phyloP scores from a whole-genome alignment of 768 basidiomycete species.

The Hypholoma fasciculare region DNA sequence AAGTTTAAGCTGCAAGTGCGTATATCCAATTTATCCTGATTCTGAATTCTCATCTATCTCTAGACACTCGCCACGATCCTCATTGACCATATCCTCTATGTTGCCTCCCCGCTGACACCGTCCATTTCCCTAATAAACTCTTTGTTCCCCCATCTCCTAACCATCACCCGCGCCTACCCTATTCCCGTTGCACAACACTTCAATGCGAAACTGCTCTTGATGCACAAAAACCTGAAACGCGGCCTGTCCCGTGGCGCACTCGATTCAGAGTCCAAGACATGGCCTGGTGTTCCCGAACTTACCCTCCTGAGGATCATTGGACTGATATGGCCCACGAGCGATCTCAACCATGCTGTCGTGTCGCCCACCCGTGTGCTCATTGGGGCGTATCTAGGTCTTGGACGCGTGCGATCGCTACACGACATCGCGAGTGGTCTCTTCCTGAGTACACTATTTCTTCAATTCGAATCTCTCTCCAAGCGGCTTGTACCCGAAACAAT shows the following conservation, averaged over 20 bases:
- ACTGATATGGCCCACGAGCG: conserved; percentile 89
- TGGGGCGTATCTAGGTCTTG: conserved; percentile 87
- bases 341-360: conserved; percentile 87
- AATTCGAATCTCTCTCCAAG: conserved; percentile 85
- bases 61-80: conserved; percentile 77
- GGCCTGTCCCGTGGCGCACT: conserved; percentile 75
- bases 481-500: conserved; percentile 87
- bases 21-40: not conserved
- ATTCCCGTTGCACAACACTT: conserved; percentile 77
- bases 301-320: conserved; percentile 80
- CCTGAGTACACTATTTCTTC: conserved; percentile 78
- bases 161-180: conserved; percentile 81
- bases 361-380: conserved; percentile 87
- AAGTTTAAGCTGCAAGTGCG: conserved; percentile 88
- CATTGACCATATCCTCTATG: conserved; percentile 84
- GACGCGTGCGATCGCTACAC: conserved; percentile 68
- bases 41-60: conserved; percentile 1
- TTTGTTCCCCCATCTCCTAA: conserved; percentile 76
- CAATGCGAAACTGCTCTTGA: conserved; percentile 77
- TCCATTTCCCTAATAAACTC: conserved; percentile 59
- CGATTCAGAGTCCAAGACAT: conserved; percentile 69
- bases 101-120: conserved; percentile 64
- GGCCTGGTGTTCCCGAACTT: conserved; percentile 86
- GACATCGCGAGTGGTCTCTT: conserved; percentile 90
- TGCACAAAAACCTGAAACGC: conserved; percentile 92